These are phyloP conservation scores for Globisporangium cederbergense DNA, from an alignment of 352 stramenopile species.

Conservation along the genomic window DNA sequence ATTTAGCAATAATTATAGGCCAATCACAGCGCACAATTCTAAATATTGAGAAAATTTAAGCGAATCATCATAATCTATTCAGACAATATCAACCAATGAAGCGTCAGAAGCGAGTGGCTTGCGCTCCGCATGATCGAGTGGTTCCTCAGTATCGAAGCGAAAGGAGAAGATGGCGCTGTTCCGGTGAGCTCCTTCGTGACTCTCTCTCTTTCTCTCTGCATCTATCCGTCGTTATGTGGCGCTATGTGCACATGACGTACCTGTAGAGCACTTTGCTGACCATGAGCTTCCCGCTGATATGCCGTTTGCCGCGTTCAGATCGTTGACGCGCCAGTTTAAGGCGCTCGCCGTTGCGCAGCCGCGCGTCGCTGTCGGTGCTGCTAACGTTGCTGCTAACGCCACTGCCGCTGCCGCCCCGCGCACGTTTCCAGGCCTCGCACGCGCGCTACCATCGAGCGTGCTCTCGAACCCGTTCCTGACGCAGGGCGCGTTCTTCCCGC, in stretches of 20 bases:
- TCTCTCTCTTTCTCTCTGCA: background rate
- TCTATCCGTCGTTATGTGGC: background rate
- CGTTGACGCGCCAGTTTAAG: constrained; percentile 53
- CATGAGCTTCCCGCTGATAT: background rate
- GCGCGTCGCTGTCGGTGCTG: constrained; percentile 15
- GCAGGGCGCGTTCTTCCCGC: constrained; percentile 23
- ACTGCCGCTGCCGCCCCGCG: constrained; percentile 19
- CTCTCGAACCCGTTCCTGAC: constrained; percentile 20
- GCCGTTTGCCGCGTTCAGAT: constrained; percentile 23
- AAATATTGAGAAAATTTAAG: background rate
- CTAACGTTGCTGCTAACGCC: background rate
- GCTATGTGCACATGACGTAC: background rate
- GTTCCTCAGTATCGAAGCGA: constrained; percentile 28
- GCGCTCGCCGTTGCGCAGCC: constrained; percentile 36
- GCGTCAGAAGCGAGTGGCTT: background rate
- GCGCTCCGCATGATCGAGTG: constrained; percentile 1
- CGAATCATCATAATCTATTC: background rate
- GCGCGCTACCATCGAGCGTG: constrained; percentile 4
- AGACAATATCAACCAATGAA: constrained; percentile 1
- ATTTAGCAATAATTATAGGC: background rate
- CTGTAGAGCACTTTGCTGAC: background rate
- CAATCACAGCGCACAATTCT: background rate
- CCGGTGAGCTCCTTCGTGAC: constrained; percentile 25
- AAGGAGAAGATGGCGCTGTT: constrained; percentile 36
- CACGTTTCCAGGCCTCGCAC: constrained; percentile 16